phyloP scores from a whole-genome alignment of 2,329 filamentous ascomycete species.

The Sclerotinia minor region DNA sequence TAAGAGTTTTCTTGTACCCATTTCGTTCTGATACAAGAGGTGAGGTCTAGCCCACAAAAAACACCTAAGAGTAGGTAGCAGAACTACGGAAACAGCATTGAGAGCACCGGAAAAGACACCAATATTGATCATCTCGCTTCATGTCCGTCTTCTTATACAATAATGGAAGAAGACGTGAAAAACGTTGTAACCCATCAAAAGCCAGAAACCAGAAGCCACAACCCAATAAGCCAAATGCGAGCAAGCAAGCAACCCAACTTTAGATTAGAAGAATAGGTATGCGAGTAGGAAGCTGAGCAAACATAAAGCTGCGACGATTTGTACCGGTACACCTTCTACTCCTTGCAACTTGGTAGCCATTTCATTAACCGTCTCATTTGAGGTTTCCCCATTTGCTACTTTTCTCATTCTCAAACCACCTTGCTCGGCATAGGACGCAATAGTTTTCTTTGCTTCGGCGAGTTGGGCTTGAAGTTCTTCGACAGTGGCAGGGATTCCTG shows the following conservation, averaged over 20 bases:
- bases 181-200: conserved; percentile 13
- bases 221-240: conserved; percentile 7
- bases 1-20: neutral
- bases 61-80: conserved; percentile 5
- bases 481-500: conserved; percentile 39
- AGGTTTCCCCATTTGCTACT: conserved; percentile 56
- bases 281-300: conserved; percentile 89
- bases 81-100: neutral
- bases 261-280: conserved; percentile 88
- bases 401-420: conserved; percentile 80
- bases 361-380: conserved; percentile 49
- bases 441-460: conserved; percentile 70
- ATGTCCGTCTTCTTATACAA: conserved; percentile 11
- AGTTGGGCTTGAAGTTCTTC: conserved; percentile 74
- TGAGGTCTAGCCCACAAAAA: conserved; percentile 13
- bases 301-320: conserved; percentile 80
- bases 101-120: neutral
- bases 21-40: neutral
- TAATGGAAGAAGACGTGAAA: conserved; percentile 11
- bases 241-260: conserved; percentile 13
- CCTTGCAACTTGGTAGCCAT: conserved; percentile 53
- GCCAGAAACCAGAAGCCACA: conserved; percentile 10
- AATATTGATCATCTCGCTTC: conserved; percentile 7
- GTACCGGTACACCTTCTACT: conserved; percentile 75
- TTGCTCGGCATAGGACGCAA: conserved; percentile 68